Evolutionary conservation across 306 rosid species (phyloP), one percentile per base, ranked within the genome.

Genomic region (Citrullus colocynthis): DNA sequence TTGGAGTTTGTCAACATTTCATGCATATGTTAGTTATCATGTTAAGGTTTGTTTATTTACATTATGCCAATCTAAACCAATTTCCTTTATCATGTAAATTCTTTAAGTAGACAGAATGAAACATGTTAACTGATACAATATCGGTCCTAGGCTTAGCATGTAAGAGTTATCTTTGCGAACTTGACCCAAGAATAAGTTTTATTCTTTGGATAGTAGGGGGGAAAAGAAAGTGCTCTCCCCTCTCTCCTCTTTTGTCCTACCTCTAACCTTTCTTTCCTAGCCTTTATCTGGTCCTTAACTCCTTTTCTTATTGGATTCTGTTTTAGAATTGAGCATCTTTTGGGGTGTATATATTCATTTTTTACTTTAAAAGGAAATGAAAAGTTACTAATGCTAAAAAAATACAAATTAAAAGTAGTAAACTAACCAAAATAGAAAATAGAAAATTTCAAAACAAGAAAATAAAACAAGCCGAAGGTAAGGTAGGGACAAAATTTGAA

Each of bases 11-110:
- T 92, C 98, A 44, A 90, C 97, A 32, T 95, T 95, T 79, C 96
- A 92, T 67, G 97, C 97, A 59, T 95, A 95, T 80, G 98, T 95
- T 83, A 90, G 97, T 83, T 95, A 95, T 84, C 98, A 95, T 81
- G 98, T 95, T 81, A 95, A 95, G 97, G 98, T 95, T 59, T 60
- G 81, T 78, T 48, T 51, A 28, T 28, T 48, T 52, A 58, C 65
- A 21, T 86, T 78, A 72, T 82, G 54, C 75, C 65, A 9, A 15
- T 48, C 78, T 44, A 37, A 41, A 57, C 74, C 79, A 59, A 64
- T 74, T 86, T 65, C 44, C 49, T 81, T 56, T 8, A 49, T 48
- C 45, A 63, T 7, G 39, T 59, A 14, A 55, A 28, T 64, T 64
- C 64, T 28, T 32, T 64, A 28, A 49, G 18, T 44, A 15, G 79